These are phyloP conservation scores for Diaporthe eres DNA, from an alignment of 2,329 filamentous ascomycete genomes.

Conservation along the genomic window DNA sequence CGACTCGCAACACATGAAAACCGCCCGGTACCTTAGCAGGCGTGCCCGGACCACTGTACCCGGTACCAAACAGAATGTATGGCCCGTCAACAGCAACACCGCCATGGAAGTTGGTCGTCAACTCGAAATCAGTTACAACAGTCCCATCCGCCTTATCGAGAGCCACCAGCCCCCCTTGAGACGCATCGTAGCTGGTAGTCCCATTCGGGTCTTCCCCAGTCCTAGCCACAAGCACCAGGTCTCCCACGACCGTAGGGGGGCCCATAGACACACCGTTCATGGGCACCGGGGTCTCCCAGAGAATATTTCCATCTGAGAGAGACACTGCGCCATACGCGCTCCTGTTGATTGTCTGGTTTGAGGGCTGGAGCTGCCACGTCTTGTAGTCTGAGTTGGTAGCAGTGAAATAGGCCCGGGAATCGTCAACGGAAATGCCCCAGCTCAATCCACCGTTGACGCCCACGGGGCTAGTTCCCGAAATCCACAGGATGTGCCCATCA, in stretches of 20 bases:
- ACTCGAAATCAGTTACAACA: not conserved
- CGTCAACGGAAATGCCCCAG: not conserved
- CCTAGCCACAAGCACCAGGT: not conserved
- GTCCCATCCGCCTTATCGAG: not conserved
- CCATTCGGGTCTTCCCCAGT: not conserved
- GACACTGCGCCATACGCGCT: not conserved
- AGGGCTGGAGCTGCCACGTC: not conserved
- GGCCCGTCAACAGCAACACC: not conserved
- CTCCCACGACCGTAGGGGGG: not conserved
- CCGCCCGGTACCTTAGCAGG: not conserved
- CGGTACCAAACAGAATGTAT: not conserved
- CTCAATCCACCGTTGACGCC: not conserved
- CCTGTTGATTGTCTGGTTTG: conserved; percentile 5
- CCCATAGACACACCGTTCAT: not conserved
- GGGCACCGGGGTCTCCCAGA: not conserved
- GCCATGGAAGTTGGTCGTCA: not conserved
- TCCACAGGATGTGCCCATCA: not conserved
- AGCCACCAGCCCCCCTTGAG: not conserved
- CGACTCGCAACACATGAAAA: not conserved
- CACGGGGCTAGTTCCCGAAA: not conserved
- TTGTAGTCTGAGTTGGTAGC: conserved; percentile 10
- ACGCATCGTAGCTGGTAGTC: not conserved
- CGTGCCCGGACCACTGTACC: not conserved
- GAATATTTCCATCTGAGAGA: not conserved
- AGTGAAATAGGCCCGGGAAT: conserved; percentile 1